A percentile compares a stretch with the other conserved stretches of the same genome.
Conservation (phyloP, 108 stramenopile genomes). For the Fistulifera pelliculosa region DNA sequence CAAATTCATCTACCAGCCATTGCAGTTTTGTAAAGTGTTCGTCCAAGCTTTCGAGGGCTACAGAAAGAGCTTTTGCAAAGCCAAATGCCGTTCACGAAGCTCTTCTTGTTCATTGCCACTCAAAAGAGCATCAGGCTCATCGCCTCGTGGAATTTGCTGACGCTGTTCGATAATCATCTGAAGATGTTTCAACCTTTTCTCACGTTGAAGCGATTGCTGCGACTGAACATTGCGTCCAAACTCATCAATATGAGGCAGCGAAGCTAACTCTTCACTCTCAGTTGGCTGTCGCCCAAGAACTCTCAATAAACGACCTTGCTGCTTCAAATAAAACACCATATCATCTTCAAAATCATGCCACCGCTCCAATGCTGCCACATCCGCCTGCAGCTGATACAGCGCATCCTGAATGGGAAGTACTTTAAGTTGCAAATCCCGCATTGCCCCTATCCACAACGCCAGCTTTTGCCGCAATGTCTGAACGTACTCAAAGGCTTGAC, state of each 20-base stretch:
- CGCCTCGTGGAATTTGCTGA: not conserved
- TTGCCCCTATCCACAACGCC: constrained; percentile 61
- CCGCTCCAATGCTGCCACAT: constrained; percentile 21
- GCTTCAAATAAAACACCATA: constrained; percentile 28
- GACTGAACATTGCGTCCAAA: constrained; percentile 75
- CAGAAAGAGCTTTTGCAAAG: constrained; percentile 40
- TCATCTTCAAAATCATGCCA: constrained; percentile 54
- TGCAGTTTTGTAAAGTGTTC: constrained; percentile 46
- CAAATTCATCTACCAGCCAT: constrained; percentile 33
- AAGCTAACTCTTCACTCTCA: not conserved
- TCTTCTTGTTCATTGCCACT: constrained; percentile 12
- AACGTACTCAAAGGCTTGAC: constrained; percentile 60
- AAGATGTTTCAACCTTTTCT: constrained; percentile 31
- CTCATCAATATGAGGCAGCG: constrained; percentile 43
- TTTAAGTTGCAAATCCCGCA: constrained; percentile 51
- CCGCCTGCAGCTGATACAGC: constrained; percentile 27
- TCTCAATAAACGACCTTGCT: constrained; percentile 25
- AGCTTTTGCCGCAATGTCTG: constrained; percentile 48
- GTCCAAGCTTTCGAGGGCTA: constrained; percentile 49
- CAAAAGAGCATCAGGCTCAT: constrained; percentile 5
- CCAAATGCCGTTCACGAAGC: constrained; percentile 5
- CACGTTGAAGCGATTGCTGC: constrained; percentile 37
- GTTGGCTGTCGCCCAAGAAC: constrained; percentile 33
- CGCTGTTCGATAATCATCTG: constrained; percentile 8
- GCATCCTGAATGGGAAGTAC: constrained; percentile 34